Evolutionary conservation across 768 basidiomycete species (phyloP), one percentile per base, ranked within the genome.

Genomic region (Lentinula edodes): DNA sequence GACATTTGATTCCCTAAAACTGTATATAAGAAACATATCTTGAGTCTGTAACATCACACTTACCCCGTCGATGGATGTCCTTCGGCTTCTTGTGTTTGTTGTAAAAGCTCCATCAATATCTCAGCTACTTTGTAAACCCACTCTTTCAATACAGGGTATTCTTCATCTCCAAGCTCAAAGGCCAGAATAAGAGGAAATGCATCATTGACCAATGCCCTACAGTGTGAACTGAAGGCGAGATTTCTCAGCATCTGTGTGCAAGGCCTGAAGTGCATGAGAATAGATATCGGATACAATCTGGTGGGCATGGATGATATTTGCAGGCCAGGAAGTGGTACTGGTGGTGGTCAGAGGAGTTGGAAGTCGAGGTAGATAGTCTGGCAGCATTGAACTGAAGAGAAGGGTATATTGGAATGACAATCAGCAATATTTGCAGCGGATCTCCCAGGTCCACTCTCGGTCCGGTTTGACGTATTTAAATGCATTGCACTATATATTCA

Each of bases 191-290:
- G 28, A 6, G 65, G 35, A 60, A 52, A 35, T 43, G 55, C 35
- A 55, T 62, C 6, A n/a, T 61, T 46, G 1, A 52, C 12, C 58
- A 65, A 9, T 46, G 65, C 56, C 32, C 70, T 66, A 34, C 60
- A 36, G 10, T 70, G 67, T n/a, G 20, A 70, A 62, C 5, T 32
- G 39, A 6, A 71, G 39, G 7, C 42, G 56, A 28, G 61, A 51
- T 3, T 59, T 64, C n/a, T 68, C 65, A 9, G 65, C 64, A 12
- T 68, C 66, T 18, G 62, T 60, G 8, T 9, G 43, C 41, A 71
- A 56, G 9, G 64, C 5, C 0, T 1, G 6, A 2, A 42, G 1
- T 8, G 62, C 66, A 35, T 64, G 54, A 2, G 54, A 13, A 34
- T 62, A 72, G 6, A 59, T 13, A 1, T 60, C 18, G 6, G 38